These are phyloP conservation scores for Cercis canadensis DNA, from an alignment of 306 rosid species.

Conservation along the genomic window DNA sequence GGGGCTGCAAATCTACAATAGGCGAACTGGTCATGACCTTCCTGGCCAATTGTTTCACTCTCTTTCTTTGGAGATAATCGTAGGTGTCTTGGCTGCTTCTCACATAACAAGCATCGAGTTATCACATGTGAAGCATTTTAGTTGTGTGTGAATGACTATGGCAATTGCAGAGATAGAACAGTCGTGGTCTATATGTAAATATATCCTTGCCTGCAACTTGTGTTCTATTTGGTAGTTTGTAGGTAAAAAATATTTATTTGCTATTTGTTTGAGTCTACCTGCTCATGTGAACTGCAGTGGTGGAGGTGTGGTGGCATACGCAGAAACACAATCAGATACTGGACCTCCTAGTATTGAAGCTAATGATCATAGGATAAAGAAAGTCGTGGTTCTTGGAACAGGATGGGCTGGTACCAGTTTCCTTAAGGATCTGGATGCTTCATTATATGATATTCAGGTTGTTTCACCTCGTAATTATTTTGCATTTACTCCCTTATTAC, in stretches of 20 bases:
- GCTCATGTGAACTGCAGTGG: conserved; percentile 60
- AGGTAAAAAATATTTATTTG: background rate
- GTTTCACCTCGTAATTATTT: conserved; percentile 94
- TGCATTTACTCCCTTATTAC: conserved; percentile 92
- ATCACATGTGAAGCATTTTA: background rate
- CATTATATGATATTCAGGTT: conserved; percentile 78
- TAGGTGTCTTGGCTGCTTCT: no score
- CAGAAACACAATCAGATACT: conserved; percentile 65
- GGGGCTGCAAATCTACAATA: no score
- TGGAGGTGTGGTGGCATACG: conserved; percentile 84
- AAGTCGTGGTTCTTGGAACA: conserved; percentile 93
- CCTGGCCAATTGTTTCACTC: no score
- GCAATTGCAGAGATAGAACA: background rate
- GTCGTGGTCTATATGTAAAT: background rate
- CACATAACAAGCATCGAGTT: no score
- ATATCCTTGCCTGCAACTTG: background rate
- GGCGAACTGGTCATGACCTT: no score
- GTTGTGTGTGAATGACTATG: background rate
- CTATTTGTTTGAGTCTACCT: conserved; percentile 20
- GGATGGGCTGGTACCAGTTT: conserved; percentile 99
- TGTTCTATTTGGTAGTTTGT: conserved; percentile 15
- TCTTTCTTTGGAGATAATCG: no score
- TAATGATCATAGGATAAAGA: conserved; percentile 58
- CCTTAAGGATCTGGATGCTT: conserved; percentile 83
- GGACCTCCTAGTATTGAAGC: conserved; percentile 40